Base-by-base conservation (phyloP, 2,329 filamentous ascomycete species). In the Beauveria caledonica region DNA sequence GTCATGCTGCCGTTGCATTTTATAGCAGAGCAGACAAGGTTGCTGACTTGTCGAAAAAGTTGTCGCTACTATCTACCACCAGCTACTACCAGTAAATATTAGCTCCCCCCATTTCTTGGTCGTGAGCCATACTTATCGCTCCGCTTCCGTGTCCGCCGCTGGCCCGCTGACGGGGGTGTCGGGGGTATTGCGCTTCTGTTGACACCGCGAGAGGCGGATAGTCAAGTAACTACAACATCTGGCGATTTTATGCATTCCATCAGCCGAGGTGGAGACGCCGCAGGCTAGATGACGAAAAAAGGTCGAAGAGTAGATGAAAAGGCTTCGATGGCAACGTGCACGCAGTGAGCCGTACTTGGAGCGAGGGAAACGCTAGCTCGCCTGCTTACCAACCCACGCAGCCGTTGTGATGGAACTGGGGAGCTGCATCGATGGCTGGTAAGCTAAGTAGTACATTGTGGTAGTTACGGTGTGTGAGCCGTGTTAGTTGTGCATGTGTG, bases 231-330 rank as follows among this genome's bases (percentile, higher is more conserved):
- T 15, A 15, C 13, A 15, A 36, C 11, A 25, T 25, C 44, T 46
- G 44, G 44, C 44, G 21, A 46, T 46, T 53, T 21, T 9, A 4
- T n/a, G 6, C 21, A 29, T 44, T 51, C 42, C 46, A 23, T 42
- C 56, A 50, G 56, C 56, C 56, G 50, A 58, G 56, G 44, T 46
- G 56, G 46, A 58, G 29, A 59, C 29, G 39, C 56, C 36, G 48
- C 48, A 59, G 25, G 27, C 46, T 45, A 23, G 13, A 52, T 36
- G 33, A 45, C 17, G 17, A 29, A 29, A 23, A 49, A 17, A 23
- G 7, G 15, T 19, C 15, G 23, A 17, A 42, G 44, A 48, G 44
- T 36, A 51, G 33, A 36, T 36, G 11, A 21, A 8, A 10, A 17
- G 21, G 27, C 13, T 39, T n/a, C 15, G 25, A 23, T 52, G 49